Base-by-base conservation (phyloP, 805 yeast species). In the Alloascoidea hylecoeti region DNA sequence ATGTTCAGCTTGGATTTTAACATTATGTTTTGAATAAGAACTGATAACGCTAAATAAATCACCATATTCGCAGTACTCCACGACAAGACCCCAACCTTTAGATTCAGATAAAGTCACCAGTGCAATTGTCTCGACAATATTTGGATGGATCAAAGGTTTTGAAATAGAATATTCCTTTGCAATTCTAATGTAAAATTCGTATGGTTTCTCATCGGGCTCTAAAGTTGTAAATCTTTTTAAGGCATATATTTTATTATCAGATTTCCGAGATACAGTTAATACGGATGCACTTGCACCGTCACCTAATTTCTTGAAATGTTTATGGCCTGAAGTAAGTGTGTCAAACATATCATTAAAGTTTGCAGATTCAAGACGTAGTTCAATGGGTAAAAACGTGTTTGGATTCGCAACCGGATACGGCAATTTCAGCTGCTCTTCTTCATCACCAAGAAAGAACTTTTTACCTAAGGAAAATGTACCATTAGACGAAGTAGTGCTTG, bases 1-100 rank as follows among this genome's bases (percentile, higher is more conserved):
- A 47, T 18, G 5, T 49, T 81, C 92, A 92, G 89, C 81, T 0
- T 89, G 92, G 78, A 78, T 78, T 58, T 75, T 79, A n/a, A 88
- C 86, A 16, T 41, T 38, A n/a, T 16, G 18, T 12, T 18, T 78
- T 70, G 0, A 85, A 76, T 34, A 79, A 71, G 42, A 81, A 78
- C 44, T 79, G 60, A 0, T 23, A 9, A 23, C 30, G 30, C 88
- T 74, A 52, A 78, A 81, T 43, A 81, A 61, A 53, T 81, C 92
- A 41, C 94, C 94, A 38, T 89, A 89, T 1, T 79, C 64, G 50
- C 94, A 81, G 46, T 71, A 81, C 57, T 81, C 89, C 89, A 81
- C 79, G 36, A 81, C 89, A 30, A 49, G 49, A 38, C 61, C 56
- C 60, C 60, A 56, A 18, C 48, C 41, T 17, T 39, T 41, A 30